Percentiles rank a stretch among this genome's conserved stretches.
Evolutionary conservation across 495 filamentous ascomycete species (phyloP).

Genomic region (Annulohypoxylon moriforme): DNA sequence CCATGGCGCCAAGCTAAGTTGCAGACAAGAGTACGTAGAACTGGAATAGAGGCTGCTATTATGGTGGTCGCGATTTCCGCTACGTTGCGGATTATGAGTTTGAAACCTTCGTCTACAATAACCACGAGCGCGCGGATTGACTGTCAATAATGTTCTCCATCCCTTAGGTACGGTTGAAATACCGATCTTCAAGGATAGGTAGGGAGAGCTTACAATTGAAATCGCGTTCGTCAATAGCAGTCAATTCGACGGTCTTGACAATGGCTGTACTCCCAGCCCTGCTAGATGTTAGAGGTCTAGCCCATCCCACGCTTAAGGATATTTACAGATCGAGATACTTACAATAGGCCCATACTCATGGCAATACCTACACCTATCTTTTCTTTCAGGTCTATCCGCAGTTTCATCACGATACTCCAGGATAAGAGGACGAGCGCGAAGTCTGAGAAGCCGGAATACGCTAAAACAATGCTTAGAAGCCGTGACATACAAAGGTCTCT

Average conservation of each 20-base stretch:
- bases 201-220: conserved; percentile 44
- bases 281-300: background rate
- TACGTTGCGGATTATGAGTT: conserved; percentile 45
- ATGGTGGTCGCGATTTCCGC: conserved; percentile 48
- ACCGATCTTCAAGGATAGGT: background rate
- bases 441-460: conserved; percentile 49
- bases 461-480: conserved; percentile 21
- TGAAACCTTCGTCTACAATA: background rate
- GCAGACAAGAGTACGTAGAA: conserved; percentile 46
- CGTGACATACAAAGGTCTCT: background rate
- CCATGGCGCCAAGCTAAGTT: background rate
- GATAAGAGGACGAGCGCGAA: conserved; percentile 44
- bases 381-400: conserved; percentile 49
- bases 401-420: conserved; percentile 48
- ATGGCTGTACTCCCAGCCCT: conserved; percentile 49
- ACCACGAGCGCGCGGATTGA: background rate
- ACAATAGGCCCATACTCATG: conserved; percentile 51
- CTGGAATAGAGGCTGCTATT: conserved; percentile 48
- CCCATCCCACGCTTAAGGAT: background rate
- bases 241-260: conserved; percentile 43
- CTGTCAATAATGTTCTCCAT: background rate
- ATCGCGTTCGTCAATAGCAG: conserved; percentile 26
- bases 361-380: conserved; percentile 47
- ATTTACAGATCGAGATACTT: conserved; percentile 1
- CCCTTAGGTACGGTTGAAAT: background rate